A percentile compares a stretch with the other conserved stretches of the same genome.
Conservation (phyloP, 495 filamentous ascomycete genomes). For the Polyplosphaeria fusca region DNA sequence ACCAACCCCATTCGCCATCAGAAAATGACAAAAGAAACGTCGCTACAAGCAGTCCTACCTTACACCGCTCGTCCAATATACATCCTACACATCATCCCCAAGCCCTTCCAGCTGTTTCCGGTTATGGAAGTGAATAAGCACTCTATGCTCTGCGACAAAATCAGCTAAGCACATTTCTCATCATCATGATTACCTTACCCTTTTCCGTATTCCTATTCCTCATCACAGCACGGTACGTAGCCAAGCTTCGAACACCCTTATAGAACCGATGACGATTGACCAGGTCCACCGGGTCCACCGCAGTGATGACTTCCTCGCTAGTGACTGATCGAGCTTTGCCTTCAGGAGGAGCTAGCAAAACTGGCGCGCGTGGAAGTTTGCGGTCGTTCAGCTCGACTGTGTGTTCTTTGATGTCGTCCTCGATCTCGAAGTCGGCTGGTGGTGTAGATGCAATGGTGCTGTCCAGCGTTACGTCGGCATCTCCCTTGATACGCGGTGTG, state of each 20-base stretch:
- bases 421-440: background rate
- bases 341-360: constrained; percentile 4
- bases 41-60: too few relatives aligned
- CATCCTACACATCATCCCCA: too few relatives aligned
- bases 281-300: background rate
- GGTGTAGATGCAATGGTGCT: constrained; percentile 1
- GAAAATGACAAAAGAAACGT: too few relatives aligned
- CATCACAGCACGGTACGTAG: constrained; percentile 16
- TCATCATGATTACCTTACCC: too few relatives aligned
- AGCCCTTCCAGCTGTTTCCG: too few relatives aligned
- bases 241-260: constrained; percentile 17
- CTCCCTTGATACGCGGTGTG: constrained; percentile 2
- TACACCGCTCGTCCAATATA: too few relatives aligned
- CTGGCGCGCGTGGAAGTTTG: constrained; percentile 11
- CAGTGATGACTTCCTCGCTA: constrained; percentile 1
- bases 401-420: constrained; percentile 14
- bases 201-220: constrained; percentile 15
- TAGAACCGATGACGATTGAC: constrained; percentile 10
- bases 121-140: too few relatives aligned
- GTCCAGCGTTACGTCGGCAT: background rate
- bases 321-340: constrained; percentile 3
- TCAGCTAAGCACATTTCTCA: too few relatives aligned
- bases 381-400: constrained; percentile 15
- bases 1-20: too few relatives aligned
- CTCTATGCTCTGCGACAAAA: too few relatives aligned